Evolutionary conservation across 1,284 basidiomycete species (phyloP).

Genomic region (Cerioporus squamosus): DNA sequence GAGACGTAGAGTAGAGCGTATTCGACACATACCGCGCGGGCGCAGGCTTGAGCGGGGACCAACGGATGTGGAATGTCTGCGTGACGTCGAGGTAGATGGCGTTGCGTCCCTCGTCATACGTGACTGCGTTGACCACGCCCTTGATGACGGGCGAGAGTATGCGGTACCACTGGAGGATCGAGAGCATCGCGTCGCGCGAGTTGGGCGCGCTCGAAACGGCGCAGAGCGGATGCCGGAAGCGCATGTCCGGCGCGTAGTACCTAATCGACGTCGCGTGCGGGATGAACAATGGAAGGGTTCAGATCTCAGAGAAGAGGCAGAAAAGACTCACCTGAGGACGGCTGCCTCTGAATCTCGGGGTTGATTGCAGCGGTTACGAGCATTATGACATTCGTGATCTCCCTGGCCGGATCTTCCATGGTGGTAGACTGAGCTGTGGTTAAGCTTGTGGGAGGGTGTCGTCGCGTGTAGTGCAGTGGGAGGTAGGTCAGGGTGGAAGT

Average conservation of each 20-base stretch:
- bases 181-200: conserved; percentile 50
- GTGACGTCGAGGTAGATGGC: conserved; percentile 49
- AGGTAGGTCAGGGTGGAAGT: too few relatives aligned
- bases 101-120: conserved; percentile 45
- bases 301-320: neutral
- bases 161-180: conserved; percentile 67
- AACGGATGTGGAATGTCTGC: conserved; percentile 57
- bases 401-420: conserved; percentile 58
- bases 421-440: neutral
- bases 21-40: conserved; percentile 48
- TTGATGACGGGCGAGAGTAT: conserved; percentile 54
- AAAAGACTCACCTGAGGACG: conserved; percentile 37
- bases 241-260: conserved; percentile 55
- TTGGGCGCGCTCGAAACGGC: conserved; percentile 45
- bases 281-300: too few relatives aligned
- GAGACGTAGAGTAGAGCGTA: too few relatives aligned
- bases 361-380: conserved; percentile 48
- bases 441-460: neutral
- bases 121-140: conserved; percentile 47
- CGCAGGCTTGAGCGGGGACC: conserved; percentile 48
- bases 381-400: conserved; percentile 49
- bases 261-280: conserved; percentile 12
- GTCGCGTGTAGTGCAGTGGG: too few relatives aligned
- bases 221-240: conserved; percentile 59
- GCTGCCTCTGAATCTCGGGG: conserved; percentile 54